These are phyloP conservation scores for Gymnopilus junonius DNA, from an alignment of 768 basidiomycete genomes.

Conservation along the genomic window DNA sequence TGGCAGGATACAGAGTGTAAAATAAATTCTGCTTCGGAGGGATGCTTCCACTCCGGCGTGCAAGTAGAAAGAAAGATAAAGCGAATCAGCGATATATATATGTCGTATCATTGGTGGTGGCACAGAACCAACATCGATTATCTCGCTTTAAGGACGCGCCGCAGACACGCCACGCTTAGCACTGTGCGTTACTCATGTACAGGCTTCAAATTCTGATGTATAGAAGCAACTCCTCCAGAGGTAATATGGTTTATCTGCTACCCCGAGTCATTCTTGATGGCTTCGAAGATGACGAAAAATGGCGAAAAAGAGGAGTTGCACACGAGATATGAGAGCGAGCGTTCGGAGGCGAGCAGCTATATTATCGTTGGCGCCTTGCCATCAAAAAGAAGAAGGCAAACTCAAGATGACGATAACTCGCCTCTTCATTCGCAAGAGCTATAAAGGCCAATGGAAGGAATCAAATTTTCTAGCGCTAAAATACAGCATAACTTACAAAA, in stretches of 20 bases:
- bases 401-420: too few relatives aligned
- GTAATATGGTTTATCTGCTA: background rate
- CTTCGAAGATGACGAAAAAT: background rate
- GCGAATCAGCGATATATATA: background rate
- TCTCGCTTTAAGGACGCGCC: background rate
- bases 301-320: background rate
- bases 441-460: background rate
- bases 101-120: too few relatives aligned
- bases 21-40: background rate
- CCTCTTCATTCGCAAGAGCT: background rate
- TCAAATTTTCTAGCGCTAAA: background rate
- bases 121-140: background rate
- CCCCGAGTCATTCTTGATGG: background rate
- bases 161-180: conserved; percentile 1
- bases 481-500: background rate
- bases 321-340: background rate
- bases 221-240: too few relatives aligned
- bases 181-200: too few relatives aligned
- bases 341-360: background rate
- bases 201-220: background rate
- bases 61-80: background rate
- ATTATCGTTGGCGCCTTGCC: too few relatives aligned
- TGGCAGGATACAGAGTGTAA: background rate
- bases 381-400: too few relatives aligned
- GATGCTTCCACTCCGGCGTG: background rate